Conservation (phyloP, 768 basidiomycete species). For the Boletellus sp. region DNA sequence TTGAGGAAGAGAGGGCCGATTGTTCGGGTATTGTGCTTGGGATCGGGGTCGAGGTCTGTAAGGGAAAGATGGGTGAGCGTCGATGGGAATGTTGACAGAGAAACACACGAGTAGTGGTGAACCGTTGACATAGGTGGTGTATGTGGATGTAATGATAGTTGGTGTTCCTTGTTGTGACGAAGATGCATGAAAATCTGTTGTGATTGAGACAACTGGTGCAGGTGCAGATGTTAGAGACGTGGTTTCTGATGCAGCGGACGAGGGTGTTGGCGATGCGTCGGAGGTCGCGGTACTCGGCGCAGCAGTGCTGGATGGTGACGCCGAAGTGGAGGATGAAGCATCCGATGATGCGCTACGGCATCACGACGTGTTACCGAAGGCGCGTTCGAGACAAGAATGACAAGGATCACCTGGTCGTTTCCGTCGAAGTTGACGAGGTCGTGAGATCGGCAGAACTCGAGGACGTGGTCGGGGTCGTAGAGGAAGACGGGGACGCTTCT, state of each 20-base stretch:
- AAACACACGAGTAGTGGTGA: conserved; percentile 16
- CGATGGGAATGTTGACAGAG: neutral
- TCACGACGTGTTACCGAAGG: neutral
- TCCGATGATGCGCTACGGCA: conserved; percentile 3
- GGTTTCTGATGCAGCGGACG: neutral
- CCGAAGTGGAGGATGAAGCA: neutral
- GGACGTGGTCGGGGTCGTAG: no score
- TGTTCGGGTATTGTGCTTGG: conserved; percentile 19
- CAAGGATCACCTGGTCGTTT: conserved; percentile 15
- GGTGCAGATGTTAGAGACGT: conserved; percentile 1
- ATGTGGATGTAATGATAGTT: conserved; percentile 21
- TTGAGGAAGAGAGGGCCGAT: neutral
- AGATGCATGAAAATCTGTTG: conserved; percentile 1
- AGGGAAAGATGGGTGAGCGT: neutral
- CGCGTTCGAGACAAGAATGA: neutral
- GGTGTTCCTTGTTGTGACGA: conserved; percentile 5
- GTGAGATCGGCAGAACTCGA: neutral
- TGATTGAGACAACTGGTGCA: neutral
- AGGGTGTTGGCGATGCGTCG: neutral
- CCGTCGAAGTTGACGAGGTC: conserved; percentile 1
- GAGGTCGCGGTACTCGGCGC: neutral
- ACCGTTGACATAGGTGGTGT: conserved; percentile 16
- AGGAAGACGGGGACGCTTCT: no score
- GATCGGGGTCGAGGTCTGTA: conserved; percentile 12
- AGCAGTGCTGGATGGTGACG: neutral